Base-by-base conservation (phyloP, 2,329 filamentous ascomycete species). In the Chaetomium sp. region DNA sequence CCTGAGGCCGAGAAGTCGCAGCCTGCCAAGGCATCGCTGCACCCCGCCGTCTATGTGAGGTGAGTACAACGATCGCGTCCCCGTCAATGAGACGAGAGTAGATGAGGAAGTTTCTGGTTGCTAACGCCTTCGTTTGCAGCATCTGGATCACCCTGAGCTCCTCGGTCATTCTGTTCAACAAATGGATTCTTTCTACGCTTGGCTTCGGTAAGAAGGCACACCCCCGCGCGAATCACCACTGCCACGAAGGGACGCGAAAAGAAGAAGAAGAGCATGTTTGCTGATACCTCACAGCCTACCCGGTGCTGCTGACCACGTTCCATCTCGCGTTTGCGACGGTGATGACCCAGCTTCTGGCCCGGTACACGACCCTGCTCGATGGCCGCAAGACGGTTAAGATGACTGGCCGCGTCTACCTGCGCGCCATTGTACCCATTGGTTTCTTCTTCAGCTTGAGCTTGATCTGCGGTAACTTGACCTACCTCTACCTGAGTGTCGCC, bases 161-260 rank as follows among this genome's bases (percentile, higher is more conserved):
- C 44, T 89, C 87, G 66, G 91, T 97, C 69, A 99, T 99, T 71
- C 79, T 99, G 60, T 97, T 96, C 86, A 97, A 99, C 85, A 99
- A 99, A 83, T 96, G 89, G 84, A 90, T 99, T 67, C 81, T 97
- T 60, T 86, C 92, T 67, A 91, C 87, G 41, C 80, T 87, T 61
- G 81, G 89, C 61, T 96, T 96, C 78, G 82, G 87, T 89, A 80
- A 78, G 85, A 71, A 62, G 19, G 19, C 19, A 27, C 19, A 27
- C 2, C 19, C 19, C 19, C 19, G 19, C 19, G 19, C 19, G 19
- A 2, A 27, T 27, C 19, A 27, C 2, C 19, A 27, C 19, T 38
- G 48, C 37, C 42, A 11, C 14, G 19, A 44, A 52, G 19, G 12
- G 2, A 35, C 27, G 12, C 32, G 36, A 43, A 9, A n/a, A 34